Evolutionary conservation across 108 stramenopile species (phyloP), one percentile per base, ranked within the genome.

Genomic region (Pseudonitzschia delicatissima): DNA sequence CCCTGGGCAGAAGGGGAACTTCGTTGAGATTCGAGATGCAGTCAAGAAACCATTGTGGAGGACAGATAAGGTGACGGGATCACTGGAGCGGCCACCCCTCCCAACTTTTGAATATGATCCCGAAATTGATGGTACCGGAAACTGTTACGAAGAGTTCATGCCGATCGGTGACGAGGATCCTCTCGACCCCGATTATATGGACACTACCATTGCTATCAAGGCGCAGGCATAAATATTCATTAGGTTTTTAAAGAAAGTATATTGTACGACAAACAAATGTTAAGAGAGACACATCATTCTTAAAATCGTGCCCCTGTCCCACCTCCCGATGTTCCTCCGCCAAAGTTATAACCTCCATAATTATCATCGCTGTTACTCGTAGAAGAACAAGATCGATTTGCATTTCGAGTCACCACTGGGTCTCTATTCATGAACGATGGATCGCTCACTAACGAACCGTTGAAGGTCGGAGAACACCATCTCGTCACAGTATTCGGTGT

Each of bases 1-100:
- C 35, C 97, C 99, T 0, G 99, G 99, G 9, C 77, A 92, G 36
- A 93, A 85, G 73, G 99, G 99, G 2, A 76, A 67, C 45, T 97
- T 93, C 69, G 83, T 98, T 6, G 89, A 96, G 58, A 84, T 99
- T 42, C 82, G 87, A 18, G 97, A 99, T 76, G 88, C 96, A 34
- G 78, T 96, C 77, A 96, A 96, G 66, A 74, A 76, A 39, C 90
- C 90, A 2, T 64, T 91, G 57, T 92, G 87, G 78, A 75, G 85
- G 31, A 95, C 90, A 0, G 82, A 82, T 36, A 81, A 82, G 53
- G 82, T 87, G 18, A 45, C 82, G 68, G 88, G 69, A 28, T 82
- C 79, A 13, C 47, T 80, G 31, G 66, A 68, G 23, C 80, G 87
- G 49, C 93, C 93, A 44, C 94, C 94, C 15, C 67, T 91, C 27